Conservation (phyloP, 441 rosid species). For the Adansonia grandidieri region DNA sequence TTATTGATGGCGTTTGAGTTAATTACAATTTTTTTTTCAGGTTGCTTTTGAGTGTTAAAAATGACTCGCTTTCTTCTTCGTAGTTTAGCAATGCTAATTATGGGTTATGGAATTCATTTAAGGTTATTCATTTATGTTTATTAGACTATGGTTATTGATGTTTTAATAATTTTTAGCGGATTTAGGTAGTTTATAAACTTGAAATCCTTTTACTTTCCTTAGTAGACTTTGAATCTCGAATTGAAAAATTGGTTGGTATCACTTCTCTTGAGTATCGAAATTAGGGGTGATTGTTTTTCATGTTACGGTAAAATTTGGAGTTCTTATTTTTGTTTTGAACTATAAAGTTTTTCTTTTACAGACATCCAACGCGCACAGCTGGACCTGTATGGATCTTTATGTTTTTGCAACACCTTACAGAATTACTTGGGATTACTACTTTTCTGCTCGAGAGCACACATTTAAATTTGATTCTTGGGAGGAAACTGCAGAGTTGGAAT, state of each 20-base stretch:
- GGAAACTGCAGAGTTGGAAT: slow-evolving; percentile 81
- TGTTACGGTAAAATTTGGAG: slow-evolving; percentile 3
- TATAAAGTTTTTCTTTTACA: slow-evolving; percentile 34
- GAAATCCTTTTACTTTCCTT: not conserved
- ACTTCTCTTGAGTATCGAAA: not conserved
- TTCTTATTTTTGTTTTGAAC: not conserved
- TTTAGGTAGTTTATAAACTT: not conserved
- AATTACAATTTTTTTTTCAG: not conserved
- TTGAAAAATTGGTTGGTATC: not conserved
- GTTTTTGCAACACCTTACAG: slow-evolving; percentile 97
- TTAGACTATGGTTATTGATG: not conserved
- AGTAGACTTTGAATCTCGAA: not conserved
- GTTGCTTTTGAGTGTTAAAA: not conserved
- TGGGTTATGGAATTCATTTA: not conserved
- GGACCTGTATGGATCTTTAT: slow-evolving; percentile 95
- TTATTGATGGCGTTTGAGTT: not conserved
- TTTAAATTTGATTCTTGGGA: slow-evolving; percentile 89
- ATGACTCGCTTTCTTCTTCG: not conserved
- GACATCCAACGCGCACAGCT: slow-evolving; percentile 87
- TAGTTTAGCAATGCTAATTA: not conserved
- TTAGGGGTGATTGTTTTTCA: not conserved
- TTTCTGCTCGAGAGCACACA: slow-evolving; percentile 74
- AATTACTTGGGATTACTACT: slow-evolving; percentile 94
- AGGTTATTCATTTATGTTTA: not conserved
- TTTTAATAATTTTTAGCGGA: not conserved